Evolutionary conservation across 2,329 filamentous ascomycete genomes (phyloP), one percentile per base, ranked within the genome.

Genomic region (Hortaea werneckii): DNA sequence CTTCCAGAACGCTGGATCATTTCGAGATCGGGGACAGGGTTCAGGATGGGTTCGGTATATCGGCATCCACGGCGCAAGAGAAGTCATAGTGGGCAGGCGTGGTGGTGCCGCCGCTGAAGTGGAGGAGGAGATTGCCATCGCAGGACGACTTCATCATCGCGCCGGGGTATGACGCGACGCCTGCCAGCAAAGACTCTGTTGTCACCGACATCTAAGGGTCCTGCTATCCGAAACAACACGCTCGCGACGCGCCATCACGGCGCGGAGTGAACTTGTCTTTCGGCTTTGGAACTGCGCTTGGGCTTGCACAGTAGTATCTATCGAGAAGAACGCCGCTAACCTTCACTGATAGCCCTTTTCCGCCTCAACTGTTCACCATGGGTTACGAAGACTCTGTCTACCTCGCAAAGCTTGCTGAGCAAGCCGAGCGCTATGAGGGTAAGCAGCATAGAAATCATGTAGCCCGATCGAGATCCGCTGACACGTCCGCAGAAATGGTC

Each of bases 361-460:
- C 32, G 32, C 8, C n/a, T 9, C n/a, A 9, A 2, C 8, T n/a
- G 32, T 35, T 35, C 53, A 58, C 77, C 77, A 96, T 96, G 90
- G 88, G 86, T 82, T 87, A 95, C 80, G 90, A 96, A 81, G 89
- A 96, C 77, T 90, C 89, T 66, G 92, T 98, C 68, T 96, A 96
- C 75, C 85, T 96, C 71, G 92, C 92, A 76, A 96, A 96, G 88
- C 86, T 98, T 73, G 92, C 92, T 70, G 92, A 98, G 84, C 92
- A 98, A 83, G 92, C 92, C 73, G 92, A 98, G 83, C 90, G 92
- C 71, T 98, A 98, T 76, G 92, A 98, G 79, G 92, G 92, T 96
- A 65, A 62, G 58, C 56, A 30, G 12, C 8, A 10, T 3, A 27
- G 26, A 10, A 35, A 26, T 7, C 12, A 6, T 32, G 10, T 4